Percentiles rank a stretch among this genome's conserved stretches.
phyloP scores from a whole-genome alignment of 371 early-diverging fungal species.

The Mucor racemosus region DNA sequence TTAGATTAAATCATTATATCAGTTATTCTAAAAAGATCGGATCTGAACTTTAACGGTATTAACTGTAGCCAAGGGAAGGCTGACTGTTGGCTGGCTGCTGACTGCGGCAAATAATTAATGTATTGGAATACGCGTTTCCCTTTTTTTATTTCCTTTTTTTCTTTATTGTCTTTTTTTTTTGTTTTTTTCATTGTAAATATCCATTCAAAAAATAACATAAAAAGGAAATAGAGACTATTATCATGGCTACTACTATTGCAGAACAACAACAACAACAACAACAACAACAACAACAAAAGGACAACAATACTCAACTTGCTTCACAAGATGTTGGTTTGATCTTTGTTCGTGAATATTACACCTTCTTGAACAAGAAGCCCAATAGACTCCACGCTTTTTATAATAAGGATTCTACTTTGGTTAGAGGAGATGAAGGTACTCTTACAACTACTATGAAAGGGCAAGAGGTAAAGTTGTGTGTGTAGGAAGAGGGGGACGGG shows the following conservation, averaged over 20 bases:
- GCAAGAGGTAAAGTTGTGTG: constrained; percentile 33
- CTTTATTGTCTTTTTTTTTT: not conserved
- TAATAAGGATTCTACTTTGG: constrained; percentile 31
- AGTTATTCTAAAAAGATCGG: no score
- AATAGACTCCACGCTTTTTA: constrained; percentile 87
- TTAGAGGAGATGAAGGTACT: constrained; percentile 32
- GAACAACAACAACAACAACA: not conserved
- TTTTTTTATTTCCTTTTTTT: not conserved
- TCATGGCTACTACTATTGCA: not conserved
- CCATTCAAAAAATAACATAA: not conserved
- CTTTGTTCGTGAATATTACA: constrained; percentile 97
- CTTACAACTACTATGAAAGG: constrained; percentile 33
- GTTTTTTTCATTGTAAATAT: not conserved
- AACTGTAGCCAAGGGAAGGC: no score
- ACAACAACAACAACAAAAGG: constrained; percentile 8
- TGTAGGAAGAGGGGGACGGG: no score
- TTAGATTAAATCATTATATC: no score
- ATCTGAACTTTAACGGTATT: no score
- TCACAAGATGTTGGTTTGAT: constrained; percentile 87
- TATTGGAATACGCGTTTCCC: no score
- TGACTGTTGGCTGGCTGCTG: no score
- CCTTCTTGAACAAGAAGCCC: constrained; percentile 88
- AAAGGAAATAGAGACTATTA: not conserved
- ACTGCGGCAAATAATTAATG: no score
- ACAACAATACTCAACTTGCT: constrained; percentile 20